Conservation (phyloP, 192 early-diverging fungal species). For the Helicostylum pulchrum region DNA sequence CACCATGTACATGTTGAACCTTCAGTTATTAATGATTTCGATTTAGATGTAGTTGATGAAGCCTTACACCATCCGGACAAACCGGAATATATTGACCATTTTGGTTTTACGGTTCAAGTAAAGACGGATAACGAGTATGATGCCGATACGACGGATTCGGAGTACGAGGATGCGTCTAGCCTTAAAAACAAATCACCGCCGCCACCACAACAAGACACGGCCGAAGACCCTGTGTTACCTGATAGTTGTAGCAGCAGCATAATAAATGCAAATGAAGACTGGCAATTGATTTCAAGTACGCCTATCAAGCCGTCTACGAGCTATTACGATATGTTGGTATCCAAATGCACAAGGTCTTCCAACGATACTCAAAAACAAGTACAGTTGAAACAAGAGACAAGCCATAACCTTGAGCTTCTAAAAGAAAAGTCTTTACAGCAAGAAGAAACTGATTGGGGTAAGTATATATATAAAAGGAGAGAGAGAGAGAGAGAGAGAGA, state of each 20-base stretch:
- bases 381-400: background rate
- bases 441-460: conserved; percentile 7
- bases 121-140: too few relatives aligned
- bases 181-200: too few relatives aligned
- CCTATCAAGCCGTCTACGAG: background rate
- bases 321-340: conserved; percentile 8
- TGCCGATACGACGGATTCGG: too few relatives aligned
- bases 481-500: too few relatives aligned
- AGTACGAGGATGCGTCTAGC: too few relatives aligned
- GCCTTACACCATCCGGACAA: background rate
- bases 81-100: background rate
- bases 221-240: too few relatives aligned
- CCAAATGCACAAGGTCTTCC: conserved; percentile 1
- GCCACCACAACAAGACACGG: too few relatives aligned
- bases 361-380: conserved; percentile 3
- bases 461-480: background rate
- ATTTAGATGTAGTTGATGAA: background rate
- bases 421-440: background rate
- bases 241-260: too few relatives aligned
- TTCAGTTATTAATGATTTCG: background rate
- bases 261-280: conserved; percentile 5
- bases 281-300: conserved; percentile 8
- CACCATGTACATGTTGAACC: background rate
- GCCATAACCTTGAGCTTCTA: background rate
- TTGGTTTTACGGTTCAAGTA: background rate